Conservation (phyloP, 208 protist species). For the Leishmania tarentolae region DNA sequence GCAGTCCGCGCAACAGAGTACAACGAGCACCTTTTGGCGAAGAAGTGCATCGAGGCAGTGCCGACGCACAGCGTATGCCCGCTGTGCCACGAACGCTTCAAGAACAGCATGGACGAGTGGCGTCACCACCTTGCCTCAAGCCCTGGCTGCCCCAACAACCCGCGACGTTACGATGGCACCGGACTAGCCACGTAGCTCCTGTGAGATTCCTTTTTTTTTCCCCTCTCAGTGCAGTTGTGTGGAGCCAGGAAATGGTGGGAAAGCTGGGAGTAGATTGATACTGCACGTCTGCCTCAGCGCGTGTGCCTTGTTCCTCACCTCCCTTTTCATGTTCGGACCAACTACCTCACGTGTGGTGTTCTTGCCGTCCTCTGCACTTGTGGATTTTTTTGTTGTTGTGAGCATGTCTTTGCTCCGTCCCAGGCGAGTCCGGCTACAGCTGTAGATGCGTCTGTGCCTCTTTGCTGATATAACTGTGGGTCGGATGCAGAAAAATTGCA, state of each 20-base stretch:
- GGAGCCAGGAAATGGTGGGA: neutral
- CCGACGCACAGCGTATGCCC: conserved; percentile 79
- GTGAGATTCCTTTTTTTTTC: neutral
- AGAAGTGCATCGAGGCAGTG: conserved; percentile 74
- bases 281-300: neutral
- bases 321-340: neutral
- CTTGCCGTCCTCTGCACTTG: neutral
- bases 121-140: conserved; percentile 68
- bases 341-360: neutral
- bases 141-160: conserved; percentile 89
- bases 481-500: neutral
- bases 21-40: conserved; percentile 65
- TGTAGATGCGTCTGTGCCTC: neutral
- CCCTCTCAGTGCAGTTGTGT: neutral
- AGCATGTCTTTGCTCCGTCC: neutral
- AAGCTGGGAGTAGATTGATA: neutral
- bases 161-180: conserved; percentile 76
- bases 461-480: neutral
- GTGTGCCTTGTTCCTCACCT: neutral
- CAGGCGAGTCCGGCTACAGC: neutral
- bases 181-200: conserved; percentile 24
- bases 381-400: neutral
- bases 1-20: conserved; percentile 81
- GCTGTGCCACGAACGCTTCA: conserved; percentile 83
- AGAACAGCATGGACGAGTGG: conserved; percentile 73